Base-by-base conservation (phyloP, 2,329 filamentous ascomycete species). In the Mollisia scopiformis region DNA sequence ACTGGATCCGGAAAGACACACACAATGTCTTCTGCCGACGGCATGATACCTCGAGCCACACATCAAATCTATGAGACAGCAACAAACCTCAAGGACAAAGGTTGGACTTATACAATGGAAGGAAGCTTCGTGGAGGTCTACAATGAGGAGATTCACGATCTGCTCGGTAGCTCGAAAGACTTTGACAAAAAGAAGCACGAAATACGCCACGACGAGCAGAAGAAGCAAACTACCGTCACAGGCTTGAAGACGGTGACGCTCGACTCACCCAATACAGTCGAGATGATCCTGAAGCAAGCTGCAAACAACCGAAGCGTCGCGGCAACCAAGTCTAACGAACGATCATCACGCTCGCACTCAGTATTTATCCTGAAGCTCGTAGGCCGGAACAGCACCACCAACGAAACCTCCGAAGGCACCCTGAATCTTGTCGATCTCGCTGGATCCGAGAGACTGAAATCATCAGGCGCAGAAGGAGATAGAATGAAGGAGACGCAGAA, bases 61-160 rank as follows among this genome's bases (percentile, higher is more conserved):
- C 86, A 91, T 67, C 94, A 98, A 80, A 97, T 99, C 66, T 97
- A 97, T 75, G 86, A 91, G 57, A 95, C 92, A 43, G 91, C 96
- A 56, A 89, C 88, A 63, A 84, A 88, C 54, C 81, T 99, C 19
- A 88, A 90, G 74, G 91, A 93, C 68, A 96, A 97, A 74, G 95
- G 93, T 25, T 99, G 95, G 95, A 85, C 84, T 41, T 99, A 99
- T 76, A 90, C 84, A 0, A 96, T 99, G 87, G 91, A 96, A 73
- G 95, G 95, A 6, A 93, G 89, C 58, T 99, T 99, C 72, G 88
- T 98, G 14, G 95, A 99, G 73, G 95, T 99, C 6, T 99, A 99
- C 84, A 98, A 99, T 65, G 95, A 99, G 74, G 95, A 96, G 63
- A 83, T 99, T 65, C 93, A 97, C 73, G 95, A 99, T 74, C 78